A percentile compares a stretch with the other conserved stretches of the same genome.
Evolutionary conservation across 2,329 filamentous ascomycete genomes (phyloP).

Genomic region (Ophiocordyceps sinensis): DNA sequence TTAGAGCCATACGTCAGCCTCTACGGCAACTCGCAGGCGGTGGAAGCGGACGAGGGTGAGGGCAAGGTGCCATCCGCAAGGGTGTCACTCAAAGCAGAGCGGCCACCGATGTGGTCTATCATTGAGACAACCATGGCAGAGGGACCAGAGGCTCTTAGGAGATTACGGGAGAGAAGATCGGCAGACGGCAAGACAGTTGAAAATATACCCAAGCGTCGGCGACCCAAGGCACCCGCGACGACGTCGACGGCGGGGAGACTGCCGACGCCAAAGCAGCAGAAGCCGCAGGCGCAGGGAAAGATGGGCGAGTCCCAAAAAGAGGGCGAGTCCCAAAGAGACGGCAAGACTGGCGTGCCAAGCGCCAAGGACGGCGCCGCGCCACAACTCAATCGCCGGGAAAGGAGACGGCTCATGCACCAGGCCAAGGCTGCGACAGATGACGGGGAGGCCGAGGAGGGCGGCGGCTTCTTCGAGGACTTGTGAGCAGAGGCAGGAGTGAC

Average conservation of each 20-base stretch:
- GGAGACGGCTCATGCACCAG: constrained; percentile 20
- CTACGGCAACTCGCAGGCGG: constrained; percentile 27
- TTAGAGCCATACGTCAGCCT: constrained; percentile 55
- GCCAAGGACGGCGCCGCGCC: constrained; percentile 11
- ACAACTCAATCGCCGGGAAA: constrained; percentile 20
- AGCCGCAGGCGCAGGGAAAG: constrained; percentile 4
- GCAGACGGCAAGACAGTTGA: constrained; percentile 4
- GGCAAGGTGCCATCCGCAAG: constrained; percentile 24
- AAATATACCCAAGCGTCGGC: constrained; percentile 4
- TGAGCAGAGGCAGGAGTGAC: background rate
- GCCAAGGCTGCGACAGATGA: constrained; percentile 17
- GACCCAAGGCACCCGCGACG: background rate
- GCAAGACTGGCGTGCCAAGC: constrained; percentile 6
- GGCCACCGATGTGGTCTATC: constrained; percentile 50
- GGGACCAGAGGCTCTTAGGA: constrained; percentile 35
- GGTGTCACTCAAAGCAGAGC: constrained; percentile 28
- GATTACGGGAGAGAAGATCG: constrained; percentile 37
- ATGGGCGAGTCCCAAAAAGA: constrained; percentile 7
- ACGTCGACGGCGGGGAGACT: background rate
- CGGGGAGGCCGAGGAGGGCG: constrained; percentile 32
- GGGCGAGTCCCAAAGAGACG: constrained; percentile 7
- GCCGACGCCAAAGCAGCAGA: background rate
- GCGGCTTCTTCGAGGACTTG: constrained; percentile 41
- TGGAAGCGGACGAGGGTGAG: constrained; percentile 23
- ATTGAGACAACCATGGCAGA: constrained; percentile 51